A percentile compares a stretch with the other conserved stretches of the same genome.
Conservation (phyloP, 148 eudicot genomes). For the Vaccinium darrowii region DNA sequence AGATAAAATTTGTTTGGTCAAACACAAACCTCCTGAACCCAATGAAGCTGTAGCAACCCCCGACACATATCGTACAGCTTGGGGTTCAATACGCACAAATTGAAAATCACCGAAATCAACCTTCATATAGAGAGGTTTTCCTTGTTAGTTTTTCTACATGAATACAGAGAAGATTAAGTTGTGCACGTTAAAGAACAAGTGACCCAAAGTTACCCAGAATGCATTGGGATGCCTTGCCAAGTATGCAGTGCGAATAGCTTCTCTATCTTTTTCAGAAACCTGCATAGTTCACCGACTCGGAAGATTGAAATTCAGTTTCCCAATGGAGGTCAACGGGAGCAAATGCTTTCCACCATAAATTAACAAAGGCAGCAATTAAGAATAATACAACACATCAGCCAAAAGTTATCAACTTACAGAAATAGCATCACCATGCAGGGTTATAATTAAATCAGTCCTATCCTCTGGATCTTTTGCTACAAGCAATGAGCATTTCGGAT, state of each 20-base stretch:
- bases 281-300: conserved; percentile 23
- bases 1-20: neutral
- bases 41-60: conserved; percentile 94
- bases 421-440: conserved; percentile 86
- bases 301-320: neutral
- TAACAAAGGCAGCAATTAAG: neutral
- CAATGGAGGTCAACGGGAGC: neutral
- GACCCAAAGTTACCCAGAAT: conserved; percentile 66
- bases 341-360: neutral
- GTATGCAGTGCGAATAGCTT: conserved; percentile 62
- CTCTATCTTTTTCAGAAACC: conserved; percentile 65
- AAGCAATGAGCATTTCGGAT: conserved; percentile 85
- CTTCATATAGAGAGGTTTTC: conserved; percentile 43
- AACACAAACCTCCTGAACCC: conserved; percentile 93
- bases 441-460: conserved; percentile 84
- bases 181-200: conserved; percentile 3
- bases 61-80: conserved; percentile 79
- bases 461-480: conserved; percentile 95
- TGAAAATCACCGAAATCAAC: conserved; percentile 97
- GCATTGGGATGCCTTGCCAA: conserved; percentile 93
- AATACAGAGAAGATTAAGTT: conserved; percentile 5
- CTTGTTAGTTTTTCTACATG: conserved; percentile 12
- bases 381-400: neutral
- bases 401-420: conserved; percentile 49
- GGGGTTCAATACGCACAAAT: conserved; percentile 81